Evolutionary conservation across 768 basidiomycete genomes (phyloP), one percentile per base, ranked within the genome.

Genomic region (Russula emetica): DNA sequence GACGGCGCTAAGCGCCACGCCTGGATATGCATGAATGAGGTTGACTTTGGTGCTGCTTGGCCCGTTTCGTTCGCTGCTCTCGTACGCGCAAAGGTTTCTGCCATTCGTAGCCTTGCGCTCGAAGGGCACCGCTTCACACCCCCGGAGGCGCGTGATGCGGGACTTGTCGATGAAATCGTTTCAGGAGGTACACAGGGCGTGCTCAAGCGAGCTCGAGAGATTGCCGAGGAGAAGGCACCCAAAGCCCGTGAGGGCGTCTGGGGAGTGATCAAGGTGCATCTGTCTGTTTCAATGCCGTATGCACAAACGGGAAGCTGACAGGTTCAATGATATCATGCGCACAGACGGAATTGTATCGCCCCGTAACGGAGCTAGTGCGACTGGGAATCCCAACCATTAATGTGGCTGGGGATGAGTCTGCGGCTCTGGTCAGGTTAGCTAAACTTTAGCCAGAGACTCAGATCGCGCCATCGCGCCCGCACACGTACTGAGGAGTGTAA

Each of bases 11-110:
- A 80, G 69, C 86, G 86, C 34, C 85, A 86, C 70, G 87, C 88
- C 1, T 94, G 92, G 88, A 75, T 91, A 57, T 91, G 87, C 72
- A 96, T 97, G 94, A 98, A 96, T 71, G 94, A 96, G 78, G 88
- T 67, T 49, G 85, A 88, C 71, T 94, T 95, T 69, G 92, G 91
- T 56, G 91, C 92, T 10, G 78, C 84, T 0, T 86, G 90, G 79
- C 93, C 94, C 0, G 77, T 82, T 53, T 87, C 87, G 0, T 85
- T 95, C 69, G 77, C 83, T 0, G 79, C 82, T 3, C 72, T 94
- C 53, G 72, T 90, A 28, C 78, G 78, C 9, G 81, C 82, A 28
- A 94, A 92, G 69, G 75, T 91, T 7, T 80, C 85, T 9, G 79
- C 85, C 13, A 80, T 84, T 9, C 85, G 91, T 55, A 87, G 89